phyloP scores from a whole-genome alignment of 441 rosid species.

The Mallotus repandus region DNA sequence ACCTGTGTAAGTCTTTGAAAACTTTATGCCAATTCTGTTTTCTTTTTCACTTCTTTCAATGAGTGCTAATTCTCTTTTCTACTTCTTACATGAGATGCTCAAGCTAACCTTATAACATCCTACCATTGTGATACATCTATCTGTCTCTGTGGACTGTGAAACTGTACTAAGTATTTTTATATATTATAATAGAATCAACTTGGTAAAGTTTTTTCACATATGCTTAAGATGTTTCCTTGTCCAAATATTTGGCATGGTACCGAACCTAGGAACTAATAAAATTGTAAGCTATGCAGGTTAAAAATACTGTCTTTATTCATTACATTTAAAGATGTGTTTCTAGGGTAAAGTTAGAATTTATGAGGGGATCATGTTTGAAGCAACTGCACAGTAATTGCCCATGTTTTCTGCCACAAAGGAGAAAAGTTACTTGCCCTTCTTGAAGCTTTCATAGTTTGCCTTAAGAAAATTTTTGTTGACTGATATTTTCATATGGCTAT shows the following conservation, averaged over 20 bases:
- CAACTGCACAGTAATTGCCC: neutral
- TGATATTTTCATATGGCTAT: neutral
- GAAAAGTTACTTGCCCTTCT: neutral
- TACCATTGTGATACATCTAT: neutral
- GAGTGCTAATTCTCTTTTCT: no score
- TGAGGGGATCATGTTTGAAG: neutral
- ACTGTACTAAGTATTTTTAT: neutral
- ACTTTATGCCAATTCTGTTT: neutral
- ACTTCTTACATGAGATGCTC: neutral
- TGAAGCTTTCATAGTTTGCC: neutral
- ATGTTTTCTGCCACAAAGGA: neutral
- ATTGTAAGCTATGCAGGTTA: no score
- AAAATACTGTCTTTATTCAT: neutral
- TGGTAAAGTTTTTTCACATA: neutral
- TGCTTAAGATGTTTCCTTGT: neutral
- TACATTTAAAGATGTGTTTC: neutral
- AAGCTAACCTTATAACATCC: neutral
- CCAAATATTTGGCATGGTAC: neutral
- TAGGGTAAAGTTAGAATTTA: neutral
- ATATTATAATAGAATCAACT: neutral
- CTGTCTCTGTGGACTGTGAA: neutral
- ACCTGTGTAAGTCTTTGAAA: constrained; percentile 44
- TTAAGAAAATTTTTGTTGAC: neutral
- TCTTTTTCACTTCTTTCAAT: no score
- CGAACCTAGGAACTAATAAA: neutral